phyloP scores from a whole-genome alignment of 1,139 yeast species.

The Lizanozyma gosingica region DNA sequence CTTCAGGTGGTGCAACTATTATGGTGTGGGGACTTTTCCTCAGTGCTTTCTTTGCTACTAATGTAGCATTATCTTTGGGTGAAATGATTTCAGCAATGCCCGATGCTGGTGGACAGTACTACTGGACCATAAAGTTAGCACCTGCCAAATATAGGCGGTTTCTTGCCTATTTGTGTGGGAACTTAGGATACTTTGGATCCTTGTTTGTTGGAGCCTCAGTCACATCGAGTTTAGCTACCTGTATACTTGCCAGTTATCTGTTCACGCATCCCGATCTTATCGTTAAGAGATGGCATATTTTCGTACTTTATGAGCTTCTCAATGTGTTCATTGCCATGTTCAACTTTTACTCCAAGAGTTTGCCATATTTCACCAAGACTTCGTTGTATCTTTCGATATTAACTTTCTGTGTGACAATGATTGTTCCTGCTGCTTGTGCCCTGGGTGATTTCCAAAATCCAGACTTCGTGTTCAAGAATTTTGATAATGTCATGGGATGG shows the following conservation, averaged over 20 bases:
- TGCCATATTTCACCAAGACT: conserved; percentile 16
- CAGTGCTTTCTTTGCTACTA: conserved; percentile 21
- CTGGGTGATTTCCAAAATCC: conserved; percentile 7
- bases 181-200: conserved; percentile 50
- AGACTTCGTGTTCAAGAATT: conserved; percentile 7
- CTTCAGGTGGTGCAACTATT: conserved; percentile 42
- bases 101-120: conserved; percentile 52
- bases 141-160: conserved; percentile 40
- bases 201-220: conserved; percentile 51
- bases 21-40: conserved; percentile 37
- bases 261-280: conserved; percentile 35
- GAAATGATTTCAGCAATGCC: conserved; percentile 50
- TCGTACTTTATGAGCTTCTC: conserved; percentile 26
- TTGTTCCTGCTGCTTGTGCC: conserved; percentile 6
- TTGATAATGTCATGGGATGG: conserved; percentile 9
- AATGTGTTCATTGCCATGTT: conserved; percentile 18
- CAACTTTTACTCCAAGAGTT: conserved; percentile 23
- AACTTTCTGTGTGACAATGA: conserved; percentile 8
- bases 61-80: conserved; percentile 33
- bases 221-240: conserved; percentile 40
- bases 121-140: conserved; percentile 49
- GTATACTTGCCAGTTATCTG: conserved; percentile 42
- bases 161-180: conserved; percentile 45
- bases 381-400: conserved; percentile 7
- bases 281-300: conserved; percentile 42